phyloP scores from a whole-genome alignment of 106 monocot species.

The Acanthochlamys bracteata region DNA sequence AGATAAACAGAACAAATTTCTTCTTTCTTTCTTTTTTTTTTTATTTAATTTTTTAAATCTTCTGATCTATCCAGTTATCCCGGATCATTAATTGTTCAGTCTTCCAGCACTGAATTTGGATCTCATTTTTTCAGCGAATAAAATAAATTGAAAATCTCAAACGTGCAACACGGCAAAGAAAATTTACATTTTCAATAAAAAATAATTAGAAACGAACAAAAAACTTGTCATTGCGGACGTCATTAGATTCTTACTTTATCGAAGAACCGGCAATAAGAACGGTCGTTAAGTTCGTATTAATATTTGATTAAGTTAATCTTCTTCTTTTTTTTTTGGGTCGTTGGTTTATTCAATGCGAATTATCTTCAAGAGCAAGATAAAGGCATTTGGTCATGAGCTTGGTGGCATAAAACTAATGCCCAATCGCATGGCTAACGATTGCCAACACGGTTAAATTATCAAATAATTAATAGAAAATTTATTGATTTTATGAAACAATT shows the following conservation, averaged over 20 bases:
- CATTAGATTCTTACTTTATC: not conserved
- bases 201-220: not conserved
- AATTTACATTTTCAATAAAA: too few relatives aligned
- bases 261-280: not conserved
- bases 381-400: not conserved
- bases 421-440: not conserved
- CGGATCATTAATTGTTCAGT: too few relatives aligned
- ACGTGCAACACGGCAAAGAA: too few relatives aligned
- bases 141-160: too few relatives aligned
- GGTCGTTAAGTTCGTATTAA: too few relatives aligned
- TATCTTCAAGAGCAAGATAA: constrained; percentile 1
- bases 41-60: not conserved
- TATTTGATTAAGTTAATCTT: not conserved
- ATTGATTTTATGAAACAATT: too few relatives aligned
- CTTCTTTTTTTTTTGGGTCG: not conserved
- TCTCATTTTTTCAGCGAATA: too few relatives aligned
- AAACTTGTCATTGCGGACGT: constrained; percentile 2
- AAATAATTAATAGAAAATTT: not conserved
- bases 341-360: not conserved
- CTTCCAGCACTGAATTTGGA: too few relatives aligned
- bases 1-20: not conserved
- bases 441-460: not conserved
- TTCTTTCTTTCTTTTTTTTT: not conserved
- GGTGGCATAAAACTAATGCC: not conserved
- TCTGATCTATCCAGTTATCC: too few relatives aligned